Evolutionary conservation across 1,284 basidiomycete genomes (phyloP).

Genomic region (Puccinia polysora): DNA sequence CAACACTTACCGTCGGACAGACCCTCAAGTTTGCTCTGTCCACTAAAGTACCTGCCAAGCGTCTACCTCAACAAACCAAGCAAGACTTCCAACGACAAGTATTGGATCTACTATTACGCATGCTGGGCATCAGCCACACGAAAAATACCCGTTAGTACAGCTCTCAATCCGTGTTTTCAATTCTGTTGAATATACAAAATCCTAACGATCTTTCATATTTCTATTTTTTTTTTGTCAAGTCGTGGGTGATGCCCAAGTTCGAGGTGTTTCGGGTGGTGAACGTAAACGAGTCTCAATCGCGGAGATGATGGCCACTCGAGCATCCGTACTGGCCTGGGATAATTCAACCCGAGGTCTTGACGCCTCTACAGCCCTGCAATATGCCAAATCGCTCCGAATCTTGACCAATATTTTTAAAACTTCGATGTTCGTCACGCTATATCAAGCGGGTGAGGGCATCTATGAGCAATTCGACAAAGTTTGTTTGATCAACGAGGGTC

Average conservation of each 20-base stretch:
- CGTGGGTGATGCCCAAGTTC: conserved; percentile 57
- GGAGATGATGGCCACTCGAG: conserved; percentile 59
- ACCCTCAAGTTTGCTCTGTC: conserved; percentile 59
- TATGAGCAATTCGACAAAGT: conserved; percentile 61
- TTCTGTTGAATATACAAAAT: not conserved
- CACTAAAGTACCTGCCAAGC: conserved; percentile 59
- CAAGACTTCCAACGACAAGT: conserved; percentile 58
- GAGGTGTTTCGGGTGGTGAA: conserved; percentile 61
- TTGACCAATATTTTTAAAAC: conserved; percentile 58
- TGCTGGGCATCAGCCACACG: conserved; percentile 53
- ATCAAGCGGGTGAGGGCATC: conserved; percentile 61
- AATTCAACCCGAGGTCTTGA: conserved; percentile 71
- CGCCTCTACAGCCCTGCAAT: conserved; percentile 61
- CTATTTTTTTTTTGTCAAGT: conserved; percentile 52
- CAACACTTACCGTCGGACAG: conserved; percentile 61
- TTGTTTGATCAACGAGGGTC: conserved; percentile 69
- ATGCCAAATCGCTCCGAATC: conserved; percentile 59
- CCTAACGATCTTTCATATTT: not conserved
- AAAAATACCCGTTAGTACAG: conserved; percentile 29
- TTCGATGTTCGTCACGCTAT: conserved; percentile 54
- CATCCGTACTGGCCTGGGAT: conserved; percentile 50
- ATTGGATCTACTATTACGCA: conserved; percentile 59
- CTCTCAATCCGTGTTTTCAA: not conserved
- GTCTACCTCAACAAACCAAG: conserved; percentile 57
- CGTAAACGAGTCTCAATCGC: conserved; percentile 63